Conservation (phyloP, 2,329 filamentous ascomycete species). For the Blastomyces percursus region DNA sequence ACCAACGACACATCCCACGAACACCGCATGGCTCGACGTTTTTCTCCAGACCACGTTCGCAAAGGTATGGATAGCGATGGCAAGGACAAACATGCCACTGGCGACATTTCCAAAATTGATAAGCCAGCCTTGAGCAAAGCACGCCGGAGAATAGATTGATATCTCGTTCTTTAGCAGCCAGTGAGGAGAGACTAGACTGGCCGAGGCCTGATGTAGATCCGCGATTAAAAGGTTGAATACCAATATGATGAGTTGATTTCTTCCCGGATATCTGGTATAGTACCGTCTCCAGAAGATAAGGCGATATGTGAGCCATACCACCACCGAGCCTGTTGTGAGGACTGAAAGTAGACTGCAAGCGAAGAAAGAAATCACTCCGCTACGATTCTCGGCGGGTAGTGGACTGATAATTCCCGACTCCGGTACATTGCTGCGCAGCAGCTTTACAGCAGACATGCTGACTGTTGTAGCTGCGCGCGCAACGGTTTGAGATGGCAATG, state of each 20-base stretch:
- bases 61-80: constrained; percentile 44
- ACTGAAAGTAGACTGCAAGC: constrained; percentile 39
- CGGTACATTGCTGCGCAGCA: background rate
- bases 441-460: background rate
- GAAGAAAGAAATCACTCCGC: constrained; percentile 36
- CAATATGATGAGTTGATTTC: constrained; percentile 44
- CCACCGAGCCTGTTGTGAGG: constrained; percentile 33
- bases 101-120: constrained; percentile 42
- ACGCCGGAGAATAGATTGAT: constrained; percentile 33
- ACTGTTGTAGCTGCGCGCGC: background rate
- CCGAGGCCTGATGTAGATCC: constrained; percentile 41
- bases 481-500: background rate
- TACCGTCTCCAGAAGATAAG: constrained; percentile 40
- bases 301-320: constrained; percentile 41
- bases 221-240: constrained; percentile 44
- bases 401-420: background rate
- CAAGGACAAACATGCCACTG: constrained; percentile 42
- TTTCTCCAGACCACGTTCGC: constrained; percentile 38
- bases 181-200: constrained; percentile 39
- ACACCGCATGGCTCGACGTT: constrained; percentile 35
- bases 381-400: background rate
- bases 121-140: constrained; percentile 42
- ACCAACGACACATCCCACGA: constrained; percentile 33
- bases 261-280: constrained; percentile 39
- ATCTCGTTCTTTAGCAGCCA: constrained; percentile 39